phyloP scores from a whole-genome alignment of 2,329 filamentous ascomycete species.

The Venturia asperata region DNA sequence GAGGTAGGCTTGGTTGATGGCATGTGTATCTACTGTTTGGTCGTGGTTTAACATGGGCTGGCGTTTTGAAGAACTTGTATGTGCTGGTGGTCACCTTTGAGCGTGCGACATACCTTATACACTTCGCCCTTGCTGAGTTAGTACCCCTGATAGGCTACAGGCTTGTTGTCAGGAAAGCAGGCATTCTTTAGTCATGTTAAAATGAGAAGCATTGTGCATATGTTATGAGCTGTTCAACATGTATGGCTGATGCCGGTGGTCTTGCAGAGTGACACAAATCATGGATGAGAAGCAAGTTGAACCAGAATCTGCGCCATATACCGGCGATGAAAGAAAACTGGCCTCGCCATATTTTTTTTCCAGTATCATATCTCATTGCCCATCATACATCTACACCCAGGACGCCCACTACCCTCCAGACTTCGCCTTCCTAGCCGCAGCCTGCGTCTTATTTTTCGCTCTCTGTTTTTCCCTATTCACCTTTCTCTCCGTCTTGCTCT shows the following conservation, averaged over 20 bases:
- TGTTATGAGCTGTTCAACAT: neutral
- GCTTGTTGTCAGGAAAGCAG: neutral
- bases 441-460: slow-evolving; percentile 63
- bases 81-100: slow-evolving; percentile 2
- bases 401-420: neutral
- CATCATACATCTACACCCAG: neutral
- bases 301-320: neutral
- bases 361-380: neutral
- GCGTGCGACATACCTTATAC: slow-evolving; percentile 3
- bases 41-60: neutral
- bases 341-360: neutral
- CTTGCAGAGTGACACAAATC: too few relatives aligned
- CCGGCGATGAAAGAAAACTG: neutral
- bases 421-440: slow-evolving; percentile 44
- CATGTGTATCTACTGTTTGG: neutral
- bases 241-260: too few relatives aligned
- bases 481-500: slow-evolving; percentile 76
- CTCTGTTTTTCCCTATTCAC: slow-evolving; percentile 55
- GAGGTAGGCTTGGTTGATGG: neutral
- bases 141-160: neutral
- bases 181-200: neutral
- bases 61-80: slow-evolving; percentile 3
- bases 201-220: slow-evolving; percentile 5
- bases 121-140: neutral
- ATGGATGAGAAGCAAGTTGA: neutral